Base-by-base conservation (phyloP, 805 yeast species). In the Barnettozyma californica region DNA sequence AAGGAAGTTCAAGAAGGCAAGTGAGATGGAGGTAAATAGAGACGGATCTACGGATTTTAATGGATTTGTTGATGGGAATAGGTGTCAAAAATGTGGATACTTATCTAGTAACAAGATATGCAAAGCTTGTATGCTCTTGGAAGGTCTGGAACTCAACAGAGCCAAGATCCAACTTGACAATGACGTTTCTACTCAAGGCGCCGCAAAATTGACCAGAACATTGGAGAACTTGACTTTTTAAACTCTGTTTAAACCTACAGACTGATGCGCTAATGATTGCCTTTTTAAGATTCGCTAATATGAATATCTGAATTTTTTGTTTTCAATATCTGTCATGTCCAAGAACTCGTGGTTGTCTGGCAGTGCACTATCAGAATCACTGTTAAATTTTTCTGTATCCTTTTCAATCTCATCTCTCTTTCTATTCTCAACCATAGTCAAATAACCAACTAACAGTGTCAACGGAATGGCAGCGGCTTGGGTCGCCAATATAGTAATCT, bases 81-180 rank as follows among this genome's bases (percentile, higher is more conserved):
- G 81, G 50, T 94, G 99, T 69, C 87, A 83, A 53, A 82, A 81
- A 52, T 94, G 99, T 69, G 97, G 97, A 0, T 94, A 92, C 62
- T 68, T 94, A 35, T 88, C 98, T 0, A 85, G 91, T 54, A 94
- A 94, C 64, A 76, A 70, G 59, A 78, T 90, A 7, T 94, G 99
- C 68, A 94, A 94, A 68, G 99, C 99, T 0, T 94, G 99, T 66
- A 77, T 86, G 46, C 69, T 94, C 26, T 67, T 94, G 43, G 91
- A 87, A 51, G 97, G 97, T 0, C 74, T 94, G 47, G 94, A 91
- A 57, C 72, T 78, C 46, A 81, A 78, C 53, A 74, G 94, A 54
- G 86, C 97, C 0, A 81, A 83, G 63, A 60, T 87, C 2, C 51
- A 66, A 1, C 59, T 90, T 4, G 90, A 81, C 5, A 69, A 66